Percentiles rank a stretch among this genome's conserved stretches.
phyloP scores from a whole-genome alignment of 2,329 filamentous ascomycete genomes.

The Epichloe sibirici region DNA sequence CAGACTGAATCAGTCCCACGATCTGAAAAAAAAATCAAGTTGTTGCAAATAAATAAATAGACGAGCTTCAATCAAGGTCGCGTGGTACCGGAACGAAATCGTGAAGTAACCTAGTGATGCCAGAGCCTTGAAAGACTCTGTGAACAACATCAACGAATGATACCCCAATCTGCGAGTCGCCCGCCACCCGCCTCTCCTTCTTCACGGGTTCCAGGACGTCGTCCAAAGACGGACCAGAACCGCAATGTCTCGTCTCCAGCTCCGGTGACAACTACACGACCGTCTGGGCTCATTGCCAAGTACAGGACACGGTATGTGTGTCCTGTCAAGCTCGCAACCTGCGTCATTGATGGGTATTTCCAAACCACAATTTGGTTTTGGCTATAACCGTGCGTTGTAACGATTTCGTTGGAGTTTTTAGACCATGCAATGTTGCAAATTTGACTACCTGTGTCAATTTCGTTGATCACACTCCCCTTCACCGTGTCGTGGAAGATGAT shows the following conservation, averaged over 20 bases:
- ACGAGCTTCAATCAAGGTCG: not conserved
- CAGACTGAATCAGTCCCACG: not conserved
- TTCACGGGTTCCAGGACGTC: constrained; percentile 59
- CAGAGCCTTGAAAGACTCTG: not conserved
- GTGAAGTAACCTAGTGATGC: not conserved
- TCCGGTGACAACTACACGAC: constrained; percentile 84
- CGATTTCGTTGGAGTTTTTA: constrained; percentile 94
- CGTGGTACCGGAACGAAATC: not conserved
- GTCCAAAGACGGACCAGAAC: constrained; percentile 95
- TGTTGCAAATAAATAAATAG: not conserved
- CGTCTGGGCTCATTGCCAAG: constrained; percentile 93
- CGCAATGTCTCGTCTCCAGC: constrained; percentile 91
- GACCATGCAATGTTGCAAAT: constrained; percentile 98
- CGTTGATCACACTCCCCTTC: constrained; percentile 67
- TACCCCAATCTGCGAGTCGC: constrained; percentile 65
- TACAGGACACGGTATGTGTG: constrained; percentile 96
- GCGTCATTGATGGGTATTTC: constrained; percentile 98
- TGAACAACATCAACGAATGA: constrained; percentile 48
- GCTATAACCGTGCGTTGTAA: constrained; percentile 91
- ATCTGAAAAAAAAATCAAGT: not conserved
- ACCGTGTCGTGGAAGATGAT: constrained; percentile 98
- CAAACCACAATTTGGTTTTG: constrained; percentile 99
- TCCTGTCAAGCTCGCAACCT: constrained; percentile 87
- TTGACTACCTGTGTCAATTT: constrained; percentile 92
- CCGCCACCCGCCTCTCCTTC: constrained; percentile 49